Evolutionary conservation across 768 basidiomycete genomes (phyloP).

Genomic region (Solioccasus polychromus): DNA sequence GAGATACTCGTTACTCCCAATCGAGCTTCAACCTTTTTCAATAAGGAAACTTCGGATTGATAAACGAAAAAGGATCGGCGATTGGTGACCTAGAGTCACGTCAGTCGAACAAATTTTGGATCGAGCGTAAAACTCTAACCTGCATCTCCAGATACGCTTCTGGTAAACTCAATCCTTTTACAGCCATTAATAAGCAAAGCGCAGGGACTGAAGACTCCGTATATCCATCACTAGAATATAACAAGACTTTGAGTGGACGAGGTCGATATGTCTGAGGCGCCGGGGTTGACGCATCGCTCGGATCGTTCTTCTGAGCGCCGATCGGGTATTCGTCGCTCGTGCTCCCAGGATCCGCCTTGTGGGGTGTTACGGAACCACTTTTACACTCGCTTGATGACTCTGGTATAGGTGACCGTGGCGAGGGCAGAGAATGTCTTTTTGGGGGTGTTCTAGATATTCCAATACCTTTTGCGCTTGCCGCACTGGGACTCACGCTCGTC

Average conservation of each 20-base stretch:
- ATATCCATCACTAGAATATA: conserved; percentile 87
- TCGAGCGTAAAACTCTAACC: conserved; percentile 16
- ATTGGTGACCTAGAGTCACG: conserved; percentile 47
- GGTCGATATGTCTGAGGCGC: conserved; percentile 38
- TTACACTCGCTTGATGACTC: conserved; percentile 12
- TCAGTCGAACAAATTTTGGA: background rate
- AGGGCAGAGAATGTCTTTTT: conserved; percentile 10
- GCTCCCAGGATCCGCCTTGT: background rate
- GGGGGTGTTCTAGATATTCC: conserved; percentile 9
- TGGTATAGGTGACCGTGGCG: conserved; percentile 19
- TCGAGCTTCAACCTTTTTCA: conserved; percentile 65
- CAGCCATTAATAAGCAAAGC: conserved; percentile 81
- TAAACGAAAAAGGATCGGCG: conserved; percentile 91
- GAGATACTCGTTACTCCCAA: conserved; percentile 29
- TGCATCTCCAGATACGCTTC: conserved; percentile 94
- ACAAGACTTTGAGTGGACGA: conserved; percentile 67
- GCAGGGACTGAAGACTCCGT: conserved; percentile 91
- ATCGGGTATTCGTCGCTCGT: conserved; percentile 17
- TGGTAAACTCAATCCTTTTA: conserved; percentile 63
- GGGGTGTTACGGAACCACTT: conserved; percentile 21
- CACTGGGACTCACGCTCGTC: conserved; percentile 4
- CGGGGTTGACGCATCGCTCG: conserved; percentile 6
- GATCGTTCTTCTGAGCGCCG: conserved; percentile 9
- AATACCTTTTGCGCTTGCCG: background rate
- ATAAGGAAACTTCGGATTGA: conserved; percentile 68